Evolutionary conservation across 371 early-diverging fungal genomes (phyloP).

Genomic region (Haplosporangium sp.): DNA sequence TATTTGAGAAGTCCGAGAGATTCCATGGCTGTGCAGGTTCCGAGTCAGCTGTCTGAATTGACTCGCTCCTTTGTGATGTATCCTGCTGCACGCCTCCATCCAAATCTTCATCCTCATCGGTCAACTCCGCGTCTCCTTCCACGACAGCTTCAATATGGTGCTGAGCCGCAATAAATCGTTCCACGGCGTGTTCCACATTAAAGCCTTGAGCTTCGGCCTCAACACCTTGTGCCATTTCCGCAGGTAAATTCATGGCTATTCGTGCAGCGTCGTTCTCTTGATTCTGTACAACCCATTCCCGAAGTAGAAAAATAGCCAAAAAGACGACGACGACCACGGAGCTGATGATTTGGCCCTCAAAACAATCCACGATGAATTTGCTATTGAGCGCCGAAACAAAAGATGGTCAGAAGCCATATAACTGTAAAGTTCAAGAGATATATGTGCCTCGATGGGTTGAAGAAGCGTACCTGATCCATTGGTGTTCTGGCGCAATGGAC

Average conservation of each 20-base stretch:
- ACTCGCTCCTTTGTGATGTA: background rate
- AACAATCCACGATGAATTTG: conserved; percentile 80
- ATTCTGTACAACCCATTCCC: conserved; percentile 91
- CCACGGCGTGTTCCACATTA: conserved; percentile 48
- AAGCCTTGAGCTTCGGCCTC: conserved; percentile 28
- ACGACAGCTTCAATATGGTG: conserved; percentile 51
- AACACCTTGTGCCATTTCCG: conserved; percentile 3
- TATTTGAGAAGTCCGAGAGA: conserved; percentile 2
- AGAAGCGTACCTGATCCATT: conserved; percentile 42
- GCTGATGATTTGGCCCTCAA: conserved; percentile 90
- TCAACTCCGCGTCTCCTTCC: conserved; percentile 41
- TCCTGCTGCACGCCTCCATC: background rate
- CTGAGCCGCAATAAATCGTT: conserved; percentile 49
- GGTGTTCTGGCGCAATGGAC: conserved; percentile 25
- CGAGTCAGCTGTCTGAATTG: background rate
- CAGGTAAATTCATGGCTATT: conserved; percentile 13
- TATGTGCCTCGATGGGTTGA: background rate
- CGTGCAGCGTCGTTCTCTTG: conserved; percentile 53
- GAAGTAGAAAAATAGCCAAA: conserved; percentile 80
- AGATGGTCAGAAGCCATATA: background rate
- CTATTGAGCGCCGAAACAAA: conserved; percentile 43
- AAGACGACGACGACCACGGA: conserved; percentile 80
- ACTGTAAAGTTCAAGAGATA: background rate
- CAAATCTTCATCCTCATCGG: conserved; percentile 4
- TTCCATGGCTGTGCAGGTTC: background rate